Conservation (phyloP, 257 asterid genomes). For the Solanum microdontum region DNA sequence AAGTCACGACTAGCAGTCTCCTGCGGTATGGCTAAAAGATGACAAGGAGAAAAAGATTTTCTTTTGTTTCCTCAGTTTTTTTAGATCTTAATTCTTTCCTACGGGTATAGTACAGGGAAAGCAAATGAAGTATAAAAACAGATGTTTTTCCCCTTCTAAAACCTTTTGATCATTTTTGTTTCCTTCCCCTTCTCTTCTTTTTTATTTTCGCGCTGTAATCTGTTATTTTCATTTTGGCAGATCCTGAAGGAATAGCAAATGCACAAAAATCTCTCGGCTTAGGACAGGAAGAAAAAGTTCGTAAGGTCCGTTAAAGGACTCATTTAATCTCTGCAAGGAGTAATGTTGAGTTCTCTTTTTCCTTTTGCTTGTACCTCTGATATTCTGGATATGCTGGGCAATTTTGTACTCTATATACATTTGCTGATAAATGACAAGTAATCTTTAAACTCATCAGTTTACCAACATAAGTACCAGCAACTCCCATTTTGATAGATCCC, state of each 20-base stretch:
- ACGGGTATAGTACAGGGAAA: neutral
- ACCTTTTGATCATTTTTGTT: neutral
- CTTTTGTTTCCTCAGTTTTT: neutral
- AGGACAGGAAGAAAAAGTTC: conserved; percentile 78
- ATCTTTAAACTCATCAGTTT: neutral
- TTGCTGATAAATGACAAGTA: neutral
- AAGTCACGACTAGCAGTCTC: neutral
- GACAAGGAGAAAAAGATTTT: neutral
- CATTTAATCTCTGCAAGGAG: neutral
- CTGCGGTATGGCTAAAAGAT: neutral
- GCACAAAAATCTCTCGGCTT: conserved; percentile 92
- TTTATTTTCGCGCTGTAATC: neutral
- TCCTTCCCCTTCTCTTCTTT: neutral
- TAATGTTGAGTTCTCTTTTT: neutral
- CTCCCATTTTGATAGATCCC: conserved; percentile 28
- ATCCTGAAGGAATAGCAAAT: conserved; percentile 81
- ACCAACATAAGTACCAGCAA: neutral
- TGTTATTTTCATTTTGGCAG: conserved; percentile 34
- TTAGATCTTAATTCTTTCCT: no score
- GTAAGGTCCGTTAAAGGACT: conserved; percentile 49
- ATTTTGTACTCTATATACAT: neutral
- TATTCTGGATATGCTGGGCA: neutral
- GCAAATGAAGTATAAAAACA: neutral
- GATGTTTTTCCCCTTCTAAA: neutral
- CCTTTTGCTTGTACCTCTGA: neutral